Base-by-base conservation (phyloP, 2,329 filamentous ascomycete species). In the Clarireedia monteithiana region DNA sequence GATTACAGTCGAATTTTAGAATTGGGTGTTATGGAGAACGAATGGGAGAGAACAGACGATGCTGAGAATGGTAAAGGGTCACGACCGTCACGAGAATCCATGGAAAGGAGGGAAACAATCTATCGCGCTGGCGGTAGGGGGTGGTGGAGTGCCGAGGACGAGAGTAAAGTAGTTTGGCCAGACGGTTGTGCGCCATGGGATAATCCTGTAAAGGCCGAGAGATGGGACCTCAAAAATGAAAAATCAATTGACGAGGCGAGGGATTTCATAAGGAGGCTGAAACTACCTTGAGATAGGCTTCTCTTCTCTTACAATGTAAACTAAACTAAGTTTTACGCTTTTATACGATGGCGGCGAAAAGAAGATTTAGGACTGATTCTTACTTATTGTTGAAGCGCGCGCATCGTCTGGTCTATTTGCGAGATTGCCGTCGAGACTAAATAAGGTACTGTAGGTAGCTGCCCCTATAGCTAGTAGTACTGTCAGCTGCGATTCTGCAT, bases 81-180 rank as follows among this genome's bases (percentile, higher is more conserved):
- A 14, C 6, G 44, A 27, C 44, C 44, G 14, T 26, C 23, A 23
- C 23, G 36, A 53, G 38, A 40, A 45, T 53, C 50, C 17, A 9
- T 46, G 9, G 23, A 45, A 7, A 30, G 50, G n/a, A 44, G 39
- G n/a, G 7, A 6, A 12, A 26, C 14, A 23, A 53, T 53, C 15
- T 53, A 17, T 10, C 17, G 24, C 6, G 17, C 23, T 17, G 40
- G 50, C 24, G 50, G 50, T 30, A 45, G 50, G 12, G 50, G 50
- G 17, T 53, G 50, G 50, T 53, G 50, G 50, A 45, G 39, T 46
- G 24, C 42, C 24, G 38, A 42, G n/a, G 38, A 51, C n/a, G 49
- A 51, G 36, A 30, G 49, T 27, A 42, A 39, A 17, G 17, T 51
- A 17, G 30, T 51, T 6, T 51, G 34, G 49, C 48, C 27, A 14